Conservation (phyloP, 2,329 filamentous ascomycete genomes). For the Pestalotiopsis sp. region DNA sequence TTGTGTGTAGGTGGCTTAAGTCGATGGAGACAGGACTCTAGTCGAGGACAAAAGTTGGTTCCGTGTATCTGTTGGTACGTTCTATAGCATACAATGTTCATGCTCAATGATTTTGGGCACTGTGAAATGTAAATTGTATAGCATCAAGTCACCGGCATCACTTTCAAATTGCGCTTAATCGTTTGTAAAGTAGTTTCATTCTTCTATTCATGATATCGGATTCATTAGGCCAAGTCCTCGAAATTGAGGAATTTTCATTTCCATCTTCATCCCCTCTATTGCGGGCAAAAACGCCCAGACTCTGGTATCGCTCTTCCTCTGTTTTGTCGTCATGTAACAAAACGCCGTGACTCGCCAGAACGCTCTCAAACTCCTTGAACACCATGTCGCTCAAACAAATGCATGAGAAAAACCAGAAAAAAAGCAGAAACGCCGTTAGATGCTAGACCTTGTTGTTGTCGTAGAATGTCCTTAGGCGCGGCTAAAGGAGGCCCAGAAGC, state of each 20-base stretch:
- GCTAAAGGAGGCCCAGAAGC: slow-evolving; percentile 47
- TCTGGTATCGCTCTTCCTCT: not conserved
- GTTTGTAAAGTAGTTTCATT: not conserved
- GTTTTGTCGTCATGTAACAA: not conserved
- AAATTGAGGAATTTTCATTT: not conserved
- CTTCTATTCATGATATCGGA: not conserved
- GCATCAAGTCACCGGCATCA: not conserved
- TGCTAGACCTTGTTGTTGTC: not conserved
- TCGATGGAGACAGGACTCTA: not conserved
- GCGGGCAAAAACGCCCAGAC: not conserved
- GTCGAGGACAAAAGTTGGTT: not conserved
- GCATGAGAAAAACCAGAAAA: not conserved
- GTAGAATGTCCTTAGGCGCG: not conserved
- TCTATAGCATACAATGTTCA: not conserved
- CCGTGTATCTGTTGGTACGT: not conserved
- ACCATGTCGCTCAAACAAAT: not conserved
- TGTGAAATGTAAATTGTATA: not conserved
- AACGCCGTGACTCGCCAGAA: not conserved
- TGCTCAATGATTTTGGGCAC: not conserved
- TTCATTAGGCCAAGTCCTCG: not conserved
- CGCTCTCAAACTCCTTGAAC: slow-evolving; percentile 1
- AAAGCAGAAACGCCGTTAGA: not conserved
- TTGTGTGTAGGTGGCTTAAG: not conserved
- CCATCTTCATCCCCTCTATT: not conserved
- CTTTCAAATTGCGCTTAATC: not conserved